A percentile compares a stretch with the other conserved stretches of the same genome.
phyloP scores from a whole-genome alignment of 2,329 filamentous ascomycete genomes.

The Alternaria novae-zelandiae region DNA sequence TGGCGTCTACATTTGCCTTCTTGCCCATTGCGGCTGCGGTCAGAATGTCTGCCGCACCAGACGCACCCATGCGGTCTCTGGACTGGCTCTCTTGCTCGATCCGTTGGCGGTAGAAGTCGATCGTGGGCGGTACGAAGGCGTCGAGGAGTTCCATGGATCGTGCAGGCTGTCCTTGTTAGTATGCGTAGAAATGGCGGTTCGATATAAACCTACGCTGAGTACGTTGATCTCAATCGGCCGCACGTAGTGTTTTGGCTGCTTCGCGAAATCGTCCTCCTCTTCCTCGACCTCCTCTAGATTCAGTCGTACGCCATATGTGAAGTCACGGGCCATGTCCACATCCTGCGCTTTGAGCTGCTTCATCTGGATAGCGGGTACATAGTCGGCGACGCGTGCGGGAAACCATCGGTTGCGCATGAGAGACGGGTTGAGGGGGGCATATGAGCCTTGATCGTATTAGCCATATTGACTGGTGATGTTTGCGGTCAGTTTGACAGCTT shows the following conservation, averaged over 20 bases:
- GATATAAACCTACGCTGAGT: slow-evolving; percentile 44
- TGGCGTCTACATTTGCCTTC: slow-evolving; percentile 43
- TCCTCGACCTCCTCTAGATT: slow-evolving; percentile 39
- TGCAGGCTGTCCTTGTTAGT: slow-evolving; percentile 46
- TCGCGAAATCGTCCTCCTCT: slow-evolving; percentile 24
- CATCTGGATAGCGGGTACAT: slow-evolving; percentile 55
- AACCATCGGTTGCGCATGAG: slow-evolving; percentile 64
- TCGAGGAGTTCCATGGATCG: slow-evolving; percentile 56
- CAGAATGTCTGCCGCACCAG: slow-evolving; percentile 44
- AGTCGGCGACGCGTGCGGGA: slow-evolving; percentile 59
- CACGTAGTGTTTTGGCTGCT: slow-evolving; percentile 34
- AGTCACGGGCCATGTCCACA: slow-evolving; percentile 55
- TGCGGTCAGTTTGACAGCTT: neutral
- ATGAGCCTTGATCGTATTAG: slow-evolving; percentile 52
- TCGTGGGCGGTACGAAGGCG: slow-evolving; percentile 54
- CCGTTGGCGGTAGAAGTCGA: slow-evolving; percentile 57
- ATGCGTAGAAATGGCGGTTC: neutral
- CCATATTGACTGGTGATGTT: slow-evolving; percentile 1
- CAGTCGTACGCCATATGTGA: slow-evolving; percentile 49
- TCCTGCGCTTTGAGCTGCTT: slow-evolving; percentile 55
- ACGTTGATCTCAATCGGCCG: slow-evolving; percentile 50
- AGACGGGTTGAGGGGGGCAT: slow-evolving; percentile 59
- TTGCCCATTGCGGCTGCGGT: slow-evolving; percentile 44
- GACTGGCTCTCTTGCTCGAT: slow-evolving; percentile 47
- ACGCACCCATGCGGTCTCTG: slow-evolving; percentile 41